Base-by-base conservation (phyloP, 768 basidiomycete species). In the Tephrocybe sp. region DNA sequence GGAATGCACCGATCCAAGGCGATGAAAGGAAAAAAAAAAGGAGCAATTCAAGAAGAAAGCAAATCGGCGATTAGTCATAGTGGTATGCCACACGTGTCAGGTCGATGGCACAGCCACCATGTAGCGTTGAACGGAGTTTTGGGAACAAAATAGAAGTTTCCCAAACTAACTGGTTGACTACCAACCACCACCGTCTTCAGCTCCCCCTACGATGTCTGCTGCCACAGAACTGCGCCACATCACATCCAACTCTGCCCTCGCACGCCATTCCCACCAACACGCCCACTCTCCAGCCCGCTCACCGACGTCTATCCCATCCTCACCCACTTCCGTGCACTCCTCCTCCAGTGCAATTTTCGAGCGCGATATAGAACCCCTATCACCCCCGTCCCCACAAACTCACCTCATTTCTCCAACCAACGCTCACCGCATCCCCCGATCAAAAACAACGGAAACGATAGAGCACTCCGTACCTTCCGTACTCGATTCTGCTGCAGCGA, bases 291-390 rank as follows among this genome's bases (percentile, higher is more conserved):
- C 65, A 6, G 62, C 64, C 43, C 75, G 76, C 19, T 86, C 86
- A 0, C 85, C 87, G 1, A 73, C 71, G n/a, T 87, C 85, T 11
- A 89, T 89, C 50, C 86, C 87, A 0, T 88, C 85, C 13, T 87
- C 84, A 1, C 88, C 88, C 3, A 87, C 87, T 16, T 88, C 87
- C 27, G 80, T 88, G 1, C 77, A 88, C 59, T 92, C 89, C 0
- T 89, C 88, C 0, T 89, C 88, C 0, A 92, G 90, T 1, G 91
- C 91, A 30, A 94, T 94, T 49, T 94, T 94, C 52, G 91, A 94
- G 67, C 82, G 91, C 29, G 91, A 94, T 64, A 91, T 94, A 55
- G 91, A 93, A 57, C 84, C 84, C 43, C 65, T 68, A 58, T 70
- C 64, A 57, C 72, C 73, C 56, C 64, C 67, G 42, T 65, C 67